Conservation (phyloP, 2,329 filamentous ascomycete genomes). For the Ophiocordyceps unilateralis region DNA sequence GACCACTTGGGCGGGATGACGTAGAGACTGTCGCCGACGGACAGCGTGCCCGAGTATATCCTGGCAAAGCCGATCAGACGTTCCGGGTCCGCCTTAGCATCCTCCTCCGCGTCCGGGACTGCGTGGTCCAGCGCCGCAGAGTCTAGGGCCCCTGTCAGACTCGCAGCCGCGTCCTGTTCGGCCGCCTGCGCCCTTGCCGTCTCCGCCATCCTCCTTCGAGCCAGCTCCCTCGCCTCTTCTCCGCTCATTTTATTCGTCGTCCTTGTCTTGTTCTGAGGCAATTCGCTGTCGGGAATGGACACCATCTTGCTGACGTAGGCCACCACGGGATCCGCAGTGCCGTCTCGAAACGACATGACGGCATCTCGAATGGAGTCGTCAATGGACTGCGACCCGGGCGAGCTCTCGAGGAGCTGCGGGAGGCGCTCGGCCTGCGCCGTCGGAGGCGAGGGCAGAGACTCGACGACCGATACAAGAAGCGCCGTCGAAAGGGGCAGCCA, state of each 20-base stretch:
- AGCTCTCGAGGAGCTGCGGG: constrained; percentile 60
- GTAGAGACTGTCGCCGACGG: constrained; percentile 79
- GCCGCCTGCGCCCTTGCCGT: constrained; percentile 63
- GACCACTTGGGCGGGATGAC: constrained; percentile 89
- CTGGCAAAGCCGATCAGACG: constrained; percentile 89
- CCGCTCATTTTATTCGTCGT: constrained; percentile 56
- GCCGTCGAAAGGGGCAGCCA: constrained; percentile 93
- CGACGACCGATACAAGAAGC: constrained; percentile 80
- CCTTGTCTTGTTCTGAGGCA: constrained; percentile 64
- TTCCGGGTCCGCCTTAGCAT: constrained; percentile 55
- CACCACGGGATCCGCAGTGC: constrained; percentile 58
- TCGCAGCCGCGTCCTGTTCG: constrained; percentile 30
- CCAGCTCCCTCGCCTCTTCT: constrained; percentile 79
- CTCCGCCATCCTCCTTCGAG: constrained; percentile 75
- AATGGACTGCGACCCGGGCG: constrained; percentile 59
- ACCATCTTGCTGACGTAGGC: constrained; percentile 99
- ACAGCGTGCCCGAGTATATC: constrained; percentile 79
- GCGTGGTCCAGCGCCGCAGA: constrained; percentile 40
- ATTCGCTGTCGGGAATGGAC: constrained; percentile 78
- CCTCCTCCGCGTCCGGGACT: constrained; percentile 16
- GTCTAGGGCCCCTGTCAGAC: constrained; percentile 42
- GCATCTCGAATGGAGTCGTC: constrained; percentile 55
- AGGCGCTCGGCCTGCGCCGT: constrained; percentile 65
- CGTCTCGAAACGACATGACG: constrained; percentile 63
- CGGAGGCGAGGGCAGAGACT: constrained; percentile 74